Base-by-base conservation (phyloP, 2,329 filamentous ascomycete genomes). In the Fusarium mundagurra region DNA sequence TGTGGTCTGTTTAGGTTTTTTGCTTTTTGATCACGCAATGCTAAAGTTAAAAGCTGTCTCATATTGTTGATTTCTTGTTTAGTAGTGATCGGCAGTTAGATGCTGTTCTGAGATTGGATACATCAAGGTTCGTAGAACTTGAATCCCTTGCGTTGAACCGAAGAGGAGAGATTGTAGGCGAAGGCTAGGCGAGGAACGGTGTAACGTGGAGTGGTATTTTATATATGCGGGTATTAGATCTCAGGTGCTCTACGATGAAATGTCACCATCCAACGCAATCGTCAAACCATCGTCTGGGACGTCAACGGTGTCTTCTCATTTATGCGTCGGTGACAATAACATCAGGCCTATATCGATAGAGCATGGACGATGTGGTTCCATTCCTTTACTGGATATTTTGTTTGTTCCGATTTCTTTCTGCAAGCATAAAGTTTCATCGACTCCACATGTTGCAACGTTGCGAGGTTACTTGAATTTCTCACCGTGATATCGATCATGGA, bases 21-120 rank as follows among this genome's bases (percentile, higher is more conserved):
- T 51, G 24, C 24, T 60, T 51, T 58, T 59, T 16, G 12, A 17
- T 60, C 33, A 38, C 43, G 43, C 33, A 38, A 60, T 50, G n/a
- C 20, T 51, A 18, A 24, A 31, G 10, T 51, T 16, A 20, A 44
- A 33, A n/a, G 1, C 8, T 24, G 43, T 51, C 20, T n/a, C 24
- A 60, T 51, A 38, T 29, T 1, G 6, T 13, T 38, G 43, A 9
- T 7, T 33, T 34, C 4, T n/a, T 47, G 10, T 29, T n/a, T 4
- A 18, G 34, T 1, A 36, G 14, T 11, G 33, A 51, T 60, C 43
- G 33, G 57, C 57, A 60, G 57, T 50, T 38, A 8, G 16, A 38
- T 31, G 24, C 5, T 51, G 11, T 5, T 38, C 14, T 16, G 16
- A 22, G 4, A 38, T 31, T 60, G 57, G 33, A 4, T 34, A 10